Evolutionary conservation across 495 filamentous ascomycete genomes (phyloP).

Genomic region (Talaromyces thailandensis): DNA sequence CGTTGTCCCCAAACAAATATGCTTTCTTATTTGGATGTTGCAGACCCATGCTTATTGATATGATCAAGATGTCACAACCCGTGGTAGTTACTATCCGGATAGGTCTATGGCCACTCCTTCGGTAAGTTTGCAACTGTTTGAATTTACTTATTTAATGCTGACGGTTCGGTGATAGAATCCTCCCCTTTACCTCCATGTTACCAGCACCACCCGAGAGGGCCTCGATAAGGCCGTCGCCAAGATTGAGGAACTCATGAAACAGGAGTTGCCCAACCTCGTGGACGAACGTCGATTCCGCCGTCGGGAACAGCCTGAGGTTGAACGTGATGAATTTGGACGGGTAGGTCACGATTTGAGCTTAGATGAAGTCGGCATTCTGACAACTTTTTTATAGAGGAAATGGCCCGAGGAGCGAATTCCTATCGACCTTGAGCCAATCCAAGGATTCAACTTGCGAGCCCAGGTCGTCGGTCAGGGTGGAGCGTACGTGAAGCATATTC

Average conservation of each 20-base stretch:
- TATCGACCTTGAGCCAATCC: constrained; percentile 80
- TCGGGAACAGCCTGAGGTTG: constrained; percentile 69
- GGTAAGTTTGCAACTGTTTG: constrained; percentile 45
- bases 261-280: constrained; percentile 89
- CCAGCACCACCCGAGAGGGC: constrained; percentile 84
- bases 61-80: constrained; percentile 95
- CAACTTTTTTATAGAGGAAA: constrained; percentile 58
- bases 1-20: constrained; percentile 40
- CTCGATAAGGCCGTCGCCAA: constrained; percentile 77
- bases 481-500: constrained; percentile 93
- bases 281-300: constrained; percentile 92
- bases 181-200: constrained; percentile 89
- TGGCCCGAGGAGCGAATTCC: constrained; percentile 96
- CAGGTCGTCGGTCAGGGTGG: constrained; percentile 92
- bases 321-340: constrained; percentile 88
- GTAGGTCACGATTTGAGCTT: constrained; percentile 40
- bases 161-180: constrained; percentile 58
- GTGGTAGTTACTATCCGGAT: constrained; percentile 92
- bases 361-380: background rate
- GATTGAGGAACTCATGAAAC: constrained; percentile 92
- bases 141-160: background rate
- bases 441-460: constrained; percentile 92
- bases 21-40: constrained; percentile 34
- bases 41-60: constrained; percentile 52
- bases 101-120: constrained; percentile 92